Evolutionary conservation across 1,284 basidiomycete species (phyloP).

Genomic region (Naganishia sp.): DNA sequence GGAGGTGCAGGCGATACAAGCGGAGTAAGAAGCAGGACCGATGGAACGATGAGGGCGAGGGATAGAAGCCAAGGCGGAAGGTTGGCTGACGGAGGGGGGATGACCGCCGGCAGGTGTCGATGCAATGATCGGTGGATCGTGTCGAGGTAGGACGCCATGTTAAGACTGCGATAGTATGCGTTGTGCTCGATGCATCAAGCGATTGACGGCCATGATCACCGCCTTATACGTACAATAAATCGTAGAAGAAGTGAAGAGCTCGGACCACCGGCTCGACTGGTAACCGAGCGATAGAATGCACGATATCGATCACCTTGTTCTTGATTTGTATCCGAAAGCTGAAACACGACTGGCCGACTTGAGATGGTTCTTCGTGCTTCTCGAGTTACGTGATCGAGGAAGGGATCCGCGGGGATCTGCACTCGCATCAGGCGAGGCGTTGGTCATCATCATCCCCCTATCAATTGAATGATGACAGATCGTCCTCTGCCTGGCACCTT

Average conservation of each 20-base stretch:
- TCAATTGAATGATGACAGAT: background rate
- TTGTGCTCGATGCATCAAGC: background rate
- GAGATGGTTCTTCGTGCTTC: background rate
- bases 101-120: slow-evolving; percentile 4
- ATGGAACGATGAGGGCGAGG: slow-evolving; percentile 14
- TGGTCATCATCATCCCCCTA: background rate
- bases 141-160: slow-evolving; percentile 18
- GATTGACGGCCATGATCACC: background rate
- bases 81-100: background rate
- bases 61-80: slow-evolving; percentile 6
- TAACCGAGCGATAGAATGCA: background rate
- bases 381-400: no score
- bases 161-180: background rate
- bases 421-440: background rate
- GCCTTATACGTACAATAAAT: background rate
- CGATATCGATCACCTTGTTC: background rate
- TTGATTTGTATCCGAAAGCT: slow-evolving; percentile 7
- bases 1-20: slow-evolving; percentile 32
- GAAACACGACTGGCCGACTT: slow-evolving; percentile 1
- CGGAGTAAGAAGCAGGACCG: slow-evolving; percentile 18
- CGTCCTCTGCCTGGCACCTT: background rate
- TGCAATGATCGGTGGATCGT: slow-evolving; percentile 12
- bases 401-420: slow-evolving; percentile 6
- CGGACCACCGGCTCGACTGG: background rate
- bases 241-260: background rate